These are phyloP conservation scores for Scedosporium dehoogii DNA, from an alignment of 2,329 filamentous ascomycete genomes.

Conservation along the genomic window DNA sequence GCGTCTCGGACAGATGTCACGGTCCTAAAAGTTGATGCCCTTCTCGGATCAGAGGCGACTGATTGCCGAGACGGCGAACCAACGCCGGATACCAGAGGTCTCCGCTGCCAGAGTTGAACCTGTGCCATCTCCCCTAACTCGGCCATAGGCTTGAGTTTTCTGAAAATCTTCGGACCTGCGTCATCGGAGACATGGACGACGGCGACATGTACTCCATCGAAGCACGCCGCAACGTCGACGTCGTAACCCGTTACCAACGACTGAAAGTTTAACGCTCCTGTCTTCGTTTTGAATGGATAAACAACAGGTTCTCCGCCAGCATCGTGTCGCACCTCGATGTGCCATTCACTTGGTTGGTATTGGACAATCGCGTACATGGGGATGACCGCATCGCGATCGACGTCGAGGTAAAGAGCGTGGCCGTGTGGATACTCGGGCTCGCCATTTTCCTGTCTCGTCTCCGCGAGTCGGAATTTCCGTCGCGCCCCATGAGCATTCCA, in stretches of 20 bases:
- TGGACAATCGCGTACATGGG: slow-evolving; percentile 1
- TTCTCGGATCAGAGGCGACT: not conserved
- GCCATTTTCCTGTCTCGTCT: not conserved
- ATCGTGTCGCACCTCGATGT: slow-evolving; percentile 2
- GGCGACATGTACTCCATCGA: not conserved
- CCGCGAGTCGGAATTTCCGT: not conserved
- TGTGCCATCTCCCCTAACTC: not conserved
- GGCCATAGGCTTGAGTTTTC: not conserved
- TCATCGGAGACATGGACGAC: not conserved
- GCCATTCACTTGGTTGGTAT: not conserved
- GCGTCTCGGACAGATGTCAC: not conserved
- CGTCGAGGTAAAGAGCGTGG: not conserved
- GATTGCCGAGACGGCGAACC: not conserved
- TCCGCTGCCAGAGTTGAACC: not conserved
- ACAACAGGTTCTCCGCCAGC: not conserved
- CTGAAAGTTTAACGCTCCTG: not conserved
- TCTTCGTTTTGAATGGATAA: not conserved
- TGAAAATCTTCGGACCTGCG: not conserved
- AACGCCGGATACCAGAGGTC: not conserved
- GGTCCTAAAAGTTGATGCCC: not conserved
- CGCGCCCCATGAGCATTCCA: not conserved
- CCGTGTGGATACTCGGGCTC: not conserved
- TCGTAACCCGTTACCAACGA: not conserved
- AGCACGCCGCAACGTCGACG: not conserved
- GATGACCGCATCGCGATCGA: not conserved